Base-by-base conservation (phyloP, 2,329 filamentous ascomycete species). In the Orbilia ellipsospora region DNA sequence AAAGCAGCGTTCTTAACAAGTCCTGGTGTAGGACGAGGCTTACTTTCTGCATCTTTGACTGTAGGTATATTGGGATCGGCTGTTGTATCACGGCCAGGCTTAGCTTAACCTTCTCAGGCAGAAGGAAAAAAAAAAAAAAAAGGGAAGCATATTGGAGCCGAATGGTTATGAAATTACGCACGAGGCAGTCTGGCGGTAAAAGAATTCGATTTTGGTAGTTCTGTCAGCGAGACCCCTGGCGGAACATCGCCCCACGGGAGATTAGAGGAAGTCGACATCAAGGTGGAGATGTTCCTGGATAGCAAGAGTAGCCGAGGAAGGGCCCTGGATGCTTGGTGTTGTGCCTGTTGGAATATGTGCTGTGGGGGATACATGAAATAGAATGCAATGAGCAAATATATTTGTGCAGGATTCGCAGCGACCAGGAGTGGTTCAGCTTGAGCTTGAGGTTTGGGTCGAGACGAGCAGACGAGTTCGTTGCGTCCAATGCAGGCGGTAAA, bases 1-100 rank as follows among this genome's bases (percentile, higher is more conserved):
- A 92, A 99, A 60, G 94, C 83, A 2, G 95, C 94, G 73, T 90
- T 88, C 81, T 90, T 92, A 48, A 99, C 95, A 82, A 93, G 86
- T 57, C 94, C 90, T 15, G 95, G 94, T 0, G 88, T 87, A 68
- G 90, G 87, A 79, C 94, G 89, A 0, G 93, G 90, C 0, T 92
- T 93, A 78, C 88, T 87, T 82, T 98, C 92, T 0, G 94, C 97
- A 73, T 87, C 87, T 75, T 89, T 87, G 0, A 95, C 93, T 0
- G 93, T 96, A 15, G 93, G 90, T 81, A 92, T 97, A 28, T 87
- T 83, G 10, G 90, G 82, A 81, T 99, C 95, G 7, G 93, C 83
- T 2, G 94, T 15, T 2, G 94, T 15, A 36, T 2, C 10, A 36
- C 31, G 31, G 10, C 31, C 5, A 6, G 10, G 31, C 31, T 36